Conservation (phyloP, 495 filamentous ascomycete genomes). For the Geoglossum glabrum region DNA sequence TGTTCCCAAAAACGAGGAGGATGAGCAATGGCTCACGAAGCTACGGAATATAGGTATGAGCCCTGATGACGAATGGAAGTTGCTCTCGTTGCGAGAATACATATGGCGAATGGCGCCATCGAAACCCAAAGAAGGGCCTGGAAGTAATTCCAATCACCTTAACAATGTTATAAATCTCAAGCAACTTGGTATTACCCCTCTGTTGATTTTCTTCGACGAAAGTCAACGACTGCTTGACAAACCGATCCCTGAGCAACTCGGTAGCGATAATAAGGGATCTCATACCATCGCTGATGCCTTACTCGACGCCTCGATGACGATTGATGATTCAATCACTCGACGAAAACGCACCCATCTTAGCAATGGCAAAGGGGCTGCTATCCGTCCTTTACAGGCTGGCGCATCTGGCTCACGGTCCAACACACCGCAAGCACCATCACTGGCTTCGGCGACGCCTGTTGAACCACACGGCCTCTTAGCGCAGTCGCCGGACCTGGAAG, state of each 20-base stretch:
- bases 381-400: constrained; percentile 2
- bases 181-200: constrained; percentile 49
- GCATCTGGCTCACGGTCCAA: neutral
- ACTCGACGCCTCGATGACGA: constrained; percentile 77
- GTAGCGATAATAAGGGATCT: constrained; percentile 24
- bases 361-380: constrained; percentile 21
- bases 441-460: constrained; percentile 19
- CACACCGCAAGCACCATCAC: constrained; percentile 10
- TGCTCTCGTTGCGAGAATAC: constrained; percentile 71
- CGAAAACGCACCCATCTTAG: constrained; percentile 34
- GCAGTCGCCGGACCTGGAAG: constrained; percentile 19
- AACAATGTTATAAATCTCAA: constrained; percentile 53
- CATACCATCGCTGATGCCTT: constrained; percentile 81
- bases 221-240: constrained; percentile 20
- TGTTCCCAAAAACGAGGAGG: constrained; percentile 67
- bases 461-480: constrained; percentile 23
- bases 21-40: constrained; percentile 80
- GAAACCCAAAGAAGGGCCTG: constrained; percentile 34
- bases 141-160: constrained; percentile 24
- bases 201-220: constrained; percentile 85
- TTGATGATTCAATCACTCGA: constrained; percentile 44
- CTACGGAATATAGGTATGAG: constrained; percentile 69
- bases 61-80: constrained; percentile 72
- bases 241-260: constrained; percentile 4
- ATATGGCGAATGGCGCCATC: constrained; percentile 69